Conservation (phyloP, 257 asterid species). For the Apocynum venetum region DNA sequence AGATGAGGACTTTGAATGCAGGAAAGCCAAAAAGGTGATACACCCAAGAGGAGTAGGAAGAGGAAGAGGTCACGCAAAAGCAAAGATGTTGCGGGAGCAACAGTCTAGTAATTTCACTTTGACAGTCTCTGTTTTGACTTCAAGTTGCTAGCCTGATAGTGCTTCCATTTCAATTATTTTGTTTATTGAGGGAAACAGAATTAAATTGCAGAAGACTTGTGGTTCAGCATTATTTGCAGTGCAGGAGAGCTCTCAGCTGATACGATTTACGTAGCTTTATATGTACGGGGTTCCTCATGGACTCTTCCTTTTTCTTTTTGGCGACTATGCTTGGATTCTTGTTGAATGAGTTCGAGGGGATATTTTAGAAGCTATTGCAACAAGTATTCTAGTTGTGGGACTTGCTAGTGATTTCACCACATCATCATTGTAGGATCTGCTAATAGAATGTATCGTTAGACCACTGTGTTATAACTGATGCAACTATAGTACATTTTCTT, state of each 20-base stretch:
- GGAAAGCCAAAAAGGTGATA: constrained; percentile 8
- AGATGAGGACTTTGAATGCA: constrained; percentile 3
- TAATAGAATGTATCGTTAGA: not conserved
- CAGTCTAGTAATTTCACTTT: not conserved
- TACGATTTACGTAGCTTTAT: not conserved
- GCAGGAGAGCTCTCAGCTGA: not conserved
- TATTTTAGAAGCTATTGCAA: not conserved
- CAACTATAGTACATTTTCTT: too few relatives aligned
- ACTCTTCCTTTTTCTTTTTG: not conserved
- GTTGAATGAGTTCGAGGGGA: not conserved
- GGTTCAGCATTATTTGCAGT: not conserved
- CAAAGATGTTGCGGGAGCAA: constrained; percentile 10
- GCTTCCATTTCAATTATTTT: not conserved
- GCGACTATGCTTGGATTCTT: not conserved
- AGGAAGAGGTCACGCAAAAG: constrained; percentile 21
- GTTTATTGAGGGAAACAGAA: not conserved
- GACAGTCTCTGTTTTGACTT: not conserved
- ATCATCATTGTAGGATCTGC: not conserved
- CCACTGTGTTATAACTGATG: not conserved
- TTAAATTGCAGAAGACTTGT: not conserved
- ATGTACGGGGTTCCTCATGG: not conserved
- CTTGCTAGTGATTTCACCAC: not conserved
- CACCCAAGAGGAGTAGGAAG: constrained; percentile 17
- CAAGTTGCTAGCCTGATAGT: not conserved
- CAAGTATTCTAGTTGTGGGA: not conserved